A percentile compares a stretch with the other conserved stretches of the same genome.
Conservation (phyloP, 768 basidiomycete species). For the Naganishia friedmannii region DNA sequence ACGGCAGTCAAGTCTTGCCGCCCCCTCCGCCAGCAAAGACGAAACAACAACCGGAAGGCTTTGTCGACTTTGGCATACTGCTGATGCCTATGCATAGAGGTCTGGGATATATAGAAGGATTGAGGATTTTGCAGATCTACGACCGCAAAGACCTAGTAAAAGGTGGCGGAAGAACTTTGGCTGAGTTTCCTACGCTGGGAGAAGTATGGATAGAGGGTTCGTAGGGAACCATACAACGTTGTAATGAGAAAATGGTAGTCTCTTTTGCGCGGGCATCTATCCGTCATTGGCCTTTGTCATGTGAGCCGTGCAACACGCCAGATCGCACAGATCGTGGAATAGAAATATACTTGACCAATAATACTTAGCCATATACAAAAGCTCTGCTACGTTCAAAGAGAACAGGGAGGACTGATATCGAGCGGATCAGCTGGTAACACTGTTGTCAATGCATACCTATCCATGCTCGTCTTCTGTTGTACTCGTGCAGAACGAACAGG, state of each 20-base stretch:
- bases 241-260: neutral
- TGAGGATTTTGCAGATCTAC: slow-evolving; percentile 17
- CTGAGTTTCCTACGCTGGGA: slow-evolving; percentile 20
- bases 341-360: slow-evolving; percentile 24
- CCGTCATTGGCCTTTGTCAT: neutral
- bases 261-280: neutral
- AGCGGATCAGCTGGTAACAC: slow-evolving; percentile 3
- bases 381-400: neutral
- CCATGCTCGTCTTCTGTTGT: neutral
- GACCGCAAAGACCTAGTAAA: neutral
- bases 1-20: slow-evolving; percentile 4
- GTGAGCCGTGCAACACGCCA: neutral
- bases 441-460: neutral
- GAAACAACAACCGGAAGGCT: slow-evolving; percentile 11
- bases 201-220: slow-evolving; percentile 17
- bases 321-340: neutral
- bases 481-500: neutral
- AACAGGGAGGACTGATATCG: neutral
- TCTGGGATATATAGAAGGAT: neutral
- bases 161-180: slow-evolving; percentile 7
- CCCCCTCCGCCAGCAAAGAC: slow-evolving; percentile 4
- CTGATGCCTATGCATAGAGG: neutral
- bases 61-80: slow-evolving; percentile 2
- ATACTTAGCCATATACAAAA: slow-evolving; percentile 27
- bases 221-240: neutral